A percentile compares a stretch with the other conserved stretches of the same genome.
These are phyloP conservation scores for Tylopilus sp. DNA, from an alignment of 768 basidiomycete species.

Conservation along the genomic window DNA sequence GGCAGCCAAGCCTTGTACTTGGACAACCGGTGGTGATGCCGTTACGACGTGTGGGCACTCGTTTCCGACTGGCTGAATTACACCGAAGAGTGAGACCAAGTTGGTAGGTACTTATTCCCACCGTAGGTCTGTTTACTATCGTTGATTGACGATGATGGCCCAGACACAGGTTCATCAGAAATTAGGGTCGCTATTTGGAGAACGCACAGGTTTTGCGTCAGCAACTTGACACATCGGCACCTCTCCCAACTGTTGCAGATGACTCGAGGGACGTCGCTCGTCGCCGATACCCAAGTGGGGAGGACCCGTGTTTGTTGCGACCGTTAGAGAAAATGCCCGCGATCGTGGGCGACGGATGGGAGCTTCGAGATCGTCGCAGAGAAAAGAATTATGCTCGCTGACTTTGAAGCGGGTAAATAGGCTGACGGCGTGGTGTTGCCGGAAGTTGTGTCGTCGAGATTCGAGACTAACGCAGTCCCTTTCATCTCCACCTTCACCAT, in stretches of 20 bases:
- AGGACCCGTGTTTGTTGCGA: not conserved
- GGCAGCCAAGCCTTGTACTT: not conserved
- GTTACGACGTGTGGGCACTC: not conserved
- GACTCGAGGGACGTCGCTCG: not conserved
- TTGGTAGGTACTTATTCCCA: slow-evolving; percentile 13
- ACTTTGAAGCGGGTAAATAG: slow-evolving; percentile 26
- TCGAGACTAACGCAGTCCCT: not conserved
- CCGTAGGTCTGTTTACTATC: not conserved
- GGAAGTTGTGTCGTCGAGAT: slow-evolving; percentile 8
- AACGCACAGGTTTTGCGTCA: slow-evolving; percentile 18
- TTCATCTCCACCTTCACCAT: slow-evolving; percentile 12
- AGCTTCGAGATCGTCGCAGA: slow-evolving; percentile 4
- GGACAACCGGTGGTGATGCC: not conserved
- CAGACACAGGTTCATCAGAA: slow-evolving; percentile 14
- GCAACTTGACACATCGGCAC: slow-evolving; percentile 23
- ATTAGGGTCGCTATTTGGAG: slow-evolving; percentile 9
- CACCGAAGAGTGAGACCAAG: not conserved
- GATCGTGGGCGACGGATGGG: not conserved
- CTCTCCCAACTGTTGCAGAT: slow-evolving; percentile 1
- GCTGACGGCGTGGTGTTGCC: slow-evolving; percentile 8
- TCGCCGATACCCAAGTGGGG: not conserved
- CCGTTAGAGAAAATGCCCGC: not conserved
- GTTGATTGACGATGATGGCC: not conserved
- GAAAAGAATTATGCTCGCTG: slow-evolving; percentile 10
- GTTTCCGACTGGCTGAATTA: not conserved